Evolutionary conservation across 257 asterid species (phyloP).

Genomic region (Primulina eburnea): DNA sequence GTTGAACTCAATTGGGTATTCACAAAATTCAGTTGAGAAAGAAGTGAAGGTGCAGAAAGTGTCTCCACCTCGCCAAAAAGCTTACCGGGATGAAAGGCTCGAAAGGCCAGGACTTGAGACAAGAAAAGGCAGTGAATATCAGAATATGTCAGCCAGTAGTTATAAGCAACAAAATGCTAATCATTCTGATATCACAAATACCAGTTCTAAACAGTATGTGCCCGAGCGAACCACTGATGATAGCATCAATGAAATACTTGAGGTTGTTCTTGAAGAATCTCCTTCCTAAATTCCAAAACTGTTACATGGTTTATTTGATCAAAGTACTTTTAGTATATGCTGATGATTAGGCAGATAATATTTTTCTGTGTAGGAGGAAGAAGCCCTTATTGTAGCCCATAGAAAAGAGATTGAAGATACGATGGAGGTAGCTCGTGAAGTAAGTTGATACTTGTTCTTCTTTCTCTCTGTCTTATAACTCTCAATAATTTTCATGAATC

Average conservation of each 20-base stretch:
- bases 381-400: slow-evolving; percentile 88
- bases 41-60: slow-evolving; percentile 72
- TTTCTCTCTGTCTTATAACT: neutral
- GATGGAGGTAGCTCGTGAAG: slow-evolving; percentile 95
- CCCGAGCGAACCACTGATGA: slow-evolving; percentile 62
- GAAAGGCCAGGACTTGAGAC: slow-evolving; percentile 53
- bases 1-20: slow-evolving; percentile 34
- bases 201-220: slow-evolving; percentile 43
- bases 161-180: slow-evolving; percentile 44
- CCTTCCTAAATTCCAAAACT: neutral
- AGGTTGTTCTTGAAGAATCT: slow-evolving; percentile 40
- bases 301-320: neutral
- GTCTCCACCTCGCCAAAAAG: slow-evolving; percentile 71
- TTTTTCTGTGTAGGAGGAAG: slow-evolving; percentile 69
- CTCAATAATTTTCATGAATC: neutral
- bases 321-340: slow-evolving; percentile 7
- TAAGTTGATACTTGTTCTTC: slow-evolving; percentile 27
- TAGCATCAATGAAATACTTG: slow-evolving; percentile 75
- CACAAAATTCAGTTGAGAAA: slow-evolving; percentile 49
- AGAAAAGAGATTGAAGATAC: slow-evolving; percentile 94
- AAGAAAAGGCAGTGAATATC: slow-evolving; percentile 46
- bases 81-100: slow-evolving; percentile 58
- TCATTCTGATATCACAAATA: slow-evolving; percentile 36
- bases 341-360: slow-evolving; percentile 7
- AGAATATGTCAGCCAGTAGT: slow-evolving; percentile 44